Evolutionary conservation across 176 grass and related monocot species (phyloP).

Genomic region (Alloteropsis semialata): DNA sequence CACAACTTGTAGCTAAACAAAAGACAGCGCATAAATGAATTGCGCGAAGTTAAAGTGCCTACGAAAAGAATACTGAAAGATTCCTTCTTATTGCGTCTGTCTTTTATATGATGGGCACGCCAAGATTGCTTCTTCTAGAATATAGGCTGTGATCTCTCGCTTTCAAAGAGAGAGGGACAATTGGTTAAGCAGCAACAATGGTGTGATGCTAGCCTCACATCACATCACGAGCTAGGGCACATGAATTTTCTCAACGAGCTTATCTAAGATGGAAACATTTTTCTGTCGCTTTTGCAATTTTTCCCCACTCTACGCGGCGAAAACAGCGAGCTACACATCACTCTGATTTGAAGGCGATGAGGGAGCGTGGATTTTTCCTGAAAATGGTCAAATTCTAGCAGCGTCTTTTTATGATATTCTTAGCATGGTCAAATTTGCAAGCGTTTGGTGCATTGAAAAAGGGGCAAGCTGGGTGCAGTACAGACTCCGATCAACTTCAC

Average conservation of each 20-base stretch:
- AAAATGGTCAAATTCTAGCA: background rate
- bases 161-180: slow-evolving; percentile 20
- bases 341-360: background rate
- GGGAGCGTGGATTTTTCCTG: background rate
- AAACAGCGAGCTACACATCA: background rate
- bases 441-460: slow-evolving; percentile 29
- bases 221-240: background rate
- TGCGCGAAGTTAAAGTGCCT: slow-evolving; percentile 10
- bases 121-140: slow-evolving; percentile 39
- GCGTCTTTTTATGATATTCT: background rate
- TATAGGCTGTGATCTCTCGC: background rate
- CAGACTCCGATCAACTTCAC: slow-evolving; percentile 46
- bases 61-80: slow-evolving; percentile 13
- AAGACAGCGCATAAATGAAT: background rate
- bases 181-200: slow-evolving; percentile 38
- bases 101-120: slow-evolving; percentile 7
- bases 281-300: background rate
- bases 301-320: background rate
- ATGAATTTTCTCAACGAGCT: background rate
- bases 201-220: slow-evolving; percentile 16
- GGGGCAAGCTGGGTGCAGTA: background rate
- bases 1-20: background rate
- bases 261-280: background rate
- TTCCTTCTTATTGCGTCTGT: slow-evolving; percentile 7
- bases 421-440: slow-evolving; percentile 21